Percentiles rank a stretch among this genome's conserved stretches.
Evolutionary conservation across 495 filamentous ascomycete genomes (phyloP).

Genomic region (Oleoguttula mirabilis): DNA sequence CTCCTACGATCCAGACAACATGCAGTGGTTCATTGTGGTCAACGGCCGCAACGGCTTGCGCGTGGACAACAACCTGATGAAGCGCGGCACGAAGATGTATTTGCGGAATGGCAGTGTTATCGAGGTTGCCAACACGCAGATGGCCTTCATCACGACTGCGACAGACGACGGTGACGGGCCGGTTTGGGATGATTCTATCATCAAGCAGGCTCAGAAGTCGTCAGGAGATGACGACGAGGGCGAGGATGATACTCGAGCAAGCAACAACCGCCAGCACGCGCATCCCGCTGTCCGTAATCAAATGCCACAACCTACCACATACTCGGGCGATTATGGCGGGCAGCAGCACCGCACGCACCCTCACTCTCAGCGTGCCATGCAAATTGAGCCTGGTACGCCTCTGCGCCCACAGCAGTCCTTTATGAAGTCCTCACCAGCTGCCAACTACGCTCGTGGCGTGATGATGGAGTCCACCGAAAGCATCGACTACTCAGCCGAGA

Average conservation of each 20-base stretch:
- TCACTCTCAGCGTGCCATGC: constrained; percentile 14
- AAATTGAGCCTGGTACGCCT: constrained; percentile 18
- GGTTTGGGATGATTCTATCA: constrained; percentile 19
- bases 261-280: constrained; percentile 7
- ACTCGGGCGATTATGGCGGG: constrained; percentile 1
- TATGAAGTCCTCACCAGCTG: constrained; percentile 17
- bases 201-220: constrained; percentile 21
- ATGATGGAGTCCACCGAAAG: constrained; percentile 63
- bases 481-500: constrained; percentile 75
- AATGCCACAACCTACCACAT: constrained; percentile 3
- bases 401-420: constrained; percentile 14
- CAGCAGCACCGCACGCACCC: constrained; percentile 18
- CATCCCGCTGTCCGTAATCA: constrained; percentile 10
- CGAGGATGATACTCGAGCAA: constrained; percentile 13
- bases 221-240: constrained; percentile 24
- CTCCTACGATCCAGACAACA: constrained; percentile 56
- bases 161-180: constrained; percentile 13
- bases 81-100: constrained; percentile 48
- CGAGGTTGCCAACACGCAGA: constrained; percentile 81
- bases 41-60: constrained; percentile 85
- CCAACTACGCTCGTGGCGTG: constrained; percentile 49
- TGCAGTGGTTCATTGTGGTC: constrained; percentile 67
- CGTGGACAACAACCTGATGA: constrained; percentile 58
- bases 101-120: constrained; percentile 79
- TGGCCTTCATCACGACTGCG: constrained; percentile 89